Percentiles rank a stretch among this genome's conserved stretches.
phyloP scores from a whole-genome alignment of 2,329 filamentous ascomycete genomes.

The Penicillium polonicum region DNA sequence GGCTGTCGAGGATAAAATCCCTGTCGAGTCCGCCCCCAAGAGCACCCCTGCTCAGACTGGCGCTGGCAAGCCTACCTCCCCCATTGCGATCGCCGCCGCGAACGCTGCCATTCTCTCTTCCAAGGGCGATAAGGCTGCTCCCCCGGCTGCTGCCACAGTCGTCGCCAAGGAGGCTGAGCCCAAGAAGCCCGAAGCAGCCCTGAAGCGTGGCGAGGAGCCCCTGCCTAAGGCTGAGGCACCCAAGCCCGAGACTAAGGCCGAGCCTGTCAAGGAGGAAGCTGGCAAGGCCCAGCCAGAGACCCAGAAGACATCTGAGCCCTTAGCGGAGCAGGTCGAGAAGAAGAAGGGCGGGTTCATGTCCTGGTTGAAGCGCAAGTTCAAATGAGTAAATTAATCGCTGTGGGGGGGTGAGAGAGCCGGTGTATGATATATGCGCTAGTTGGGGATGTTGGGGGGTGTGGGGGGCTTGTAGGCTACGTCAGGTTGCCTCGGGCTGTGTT shows the following conservation, averaged over 20 bases:
- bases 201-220: constrained; percentile 26
- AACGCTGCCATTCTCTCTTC: constrained; percentile 21
- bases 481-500: constrained; percentile 1
- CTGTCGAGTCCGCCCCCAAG: constrained; percentile 8
- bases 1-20: constrained; percentile 9
- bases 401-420: neutral
- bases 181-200: constrained; percentile 25
- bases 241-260: constrained; percentile 11
- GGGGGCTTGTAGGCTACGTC: neutral
- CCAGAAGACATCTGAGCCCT: constrained; percentile 7
- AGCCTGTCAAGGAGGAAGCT: constrained; percentile 11
- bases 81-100: constrained; percentile 22
- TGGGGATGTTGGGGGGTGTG: neutral
- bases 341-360: constrained; percentile 28
- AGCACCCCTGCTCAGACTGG: constrained; percentile 1
- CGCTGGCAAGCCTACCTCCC: constrained; percentile 12
- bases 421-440: constrained; percentile 12
- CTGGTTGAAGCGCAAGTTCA: constrained; percentile 34
- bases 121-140: constrained; percentile 21
- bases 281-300: constrained; percentile 1
- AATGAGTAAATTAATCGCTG: constrained; percentile 13
- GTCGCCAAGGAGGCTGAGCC: constrained; percentile 15
- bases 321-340: constrained; percentile 13
- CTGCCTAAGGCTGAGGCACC: constrained; percentile 4
- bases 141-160: constrained; percentile 10